Evolutionary conservation across 208 protist species (phyloP), one percentile per base, ranked within the genome.

Genomic region (Acanthamoeba triangularis): DNA sequence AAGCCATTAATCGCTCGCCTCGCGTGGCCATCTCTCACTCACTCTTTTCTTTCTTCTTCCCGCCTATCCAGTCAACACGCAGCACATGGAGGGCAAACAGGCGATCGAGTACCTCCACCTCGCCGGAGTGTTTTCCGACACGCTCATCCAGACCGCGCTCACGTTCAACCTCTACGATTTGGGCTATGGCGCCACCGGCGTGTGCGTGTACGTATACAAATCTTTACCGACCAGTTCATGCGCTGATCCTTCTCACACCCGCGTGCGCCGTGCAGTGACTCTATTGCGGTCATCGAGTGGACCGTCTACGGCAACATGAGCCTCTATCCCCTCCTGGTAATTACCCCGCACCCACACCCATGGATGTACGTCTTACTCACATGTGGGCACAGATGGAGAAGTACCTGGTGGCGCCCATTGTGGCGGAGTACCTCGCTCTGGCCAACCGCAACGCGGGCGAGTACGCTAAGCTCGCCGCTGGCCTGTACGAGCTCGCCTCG

Each of bases 321-420:
- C 23, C 91, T 95, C 72, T 95, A 85, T 20, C 91, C 91, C 47
- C 91, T 95, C 30, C 33, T 95, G 41, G 91, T 95, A 87, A 30
- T 18, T 10, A 37, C 44, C 30, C 28, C 80, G 44, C 14, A 88
- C 14, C 49, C 49, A 6, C 7, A 54, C 13, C 49, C 49, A 18
- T 8, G 49, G 74, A 30, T 90, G 54, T 67, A 5, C 10, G 78
- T 65, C 33, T 1, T 87, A 30, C 78, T 52, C 33, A 7, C 78
- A 23, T 30, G 14, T 47, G 16, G 41, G 14, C 20, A 47, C 41
- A 95, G 91, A 95, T 95, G 91, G 41, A 95, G 72, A 95, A 95
- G 61, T 80, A 33, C 28, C 30, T 87, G 20, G 91, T 95, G n/a
- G 18, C 30, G 37, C 18, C 91, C 25, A 33, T 85, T 20, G 37